Conservation (phyloP, 2,329 filamentous ascomycete species). For the Exophiala phaeomuriformis region DNA sequence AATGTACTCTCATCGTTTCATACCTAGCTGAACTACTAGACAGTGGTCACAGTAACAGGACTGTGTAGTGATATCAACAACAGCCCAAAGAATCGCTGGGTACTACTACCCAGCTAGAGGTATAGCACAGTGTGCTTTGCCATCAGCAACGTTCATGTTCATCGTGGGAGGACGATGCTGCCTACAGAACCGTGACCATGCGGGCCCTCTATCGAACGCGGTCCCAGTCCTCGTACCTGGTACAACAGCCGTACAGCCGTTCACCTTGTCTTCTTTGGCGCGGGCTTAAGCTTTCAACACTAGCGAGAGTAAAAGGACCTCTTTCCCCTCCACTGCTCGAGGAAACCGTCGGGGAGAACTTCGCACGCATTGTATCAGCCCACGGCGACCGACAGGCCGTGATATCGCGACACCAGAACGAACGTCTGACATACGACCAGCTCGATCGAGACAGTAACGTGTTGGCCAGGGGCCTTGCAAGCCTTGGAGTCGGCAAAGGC, state of each 20-base stretch:
- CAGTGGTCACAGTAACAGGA: too few species aligned
- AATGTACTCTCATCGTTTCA: too few species aligned
- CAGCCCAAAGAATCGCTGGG: too few species aligned
- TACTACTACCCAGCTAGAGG: too few species aligned
- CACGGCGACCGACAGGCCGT: constrained; percentile 49
- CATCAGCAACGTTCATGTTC: too few species aligned
- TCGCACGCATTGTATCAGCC: constrained; percentile 37
- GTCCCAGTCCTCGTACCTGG: neutral
- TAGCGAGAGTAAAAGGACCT: constrained; percentile 21
- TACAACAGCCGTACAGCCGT: neutral
- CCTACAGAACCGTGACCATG: constrained; percentile 1
- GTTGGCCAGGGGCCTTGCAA: constrained; percentile 25
- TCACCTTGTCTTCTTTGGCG: neutral
- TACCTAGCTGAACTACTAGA: too few species aligned
- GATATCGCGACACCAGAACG: constrained; percentile 55
- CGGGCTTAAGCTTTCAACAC: constrained; percentile 19
- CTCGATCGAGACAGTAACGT: constrained; percentile 52
- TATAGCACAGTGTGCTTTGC: too few species aligned
- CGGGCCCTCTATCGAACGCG: constrained; percentile 15
- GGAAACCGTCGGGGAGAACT: constrained; percentile 43
- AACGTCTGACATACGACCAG: constrained; percentile 61
- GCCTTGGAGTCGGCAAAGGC: constrained; percentile 26
- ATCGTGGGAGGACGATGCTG: too few species aligned
- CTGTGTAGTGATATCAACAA: too few species aligned
- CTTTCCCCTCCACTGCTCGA: constrained; percentile 39